These are phyloP conservation scores for Suillus subalutaceus DNA, from an alignment of 768 basidiomycete genomes.

Conservation along the genomic window DNA sequence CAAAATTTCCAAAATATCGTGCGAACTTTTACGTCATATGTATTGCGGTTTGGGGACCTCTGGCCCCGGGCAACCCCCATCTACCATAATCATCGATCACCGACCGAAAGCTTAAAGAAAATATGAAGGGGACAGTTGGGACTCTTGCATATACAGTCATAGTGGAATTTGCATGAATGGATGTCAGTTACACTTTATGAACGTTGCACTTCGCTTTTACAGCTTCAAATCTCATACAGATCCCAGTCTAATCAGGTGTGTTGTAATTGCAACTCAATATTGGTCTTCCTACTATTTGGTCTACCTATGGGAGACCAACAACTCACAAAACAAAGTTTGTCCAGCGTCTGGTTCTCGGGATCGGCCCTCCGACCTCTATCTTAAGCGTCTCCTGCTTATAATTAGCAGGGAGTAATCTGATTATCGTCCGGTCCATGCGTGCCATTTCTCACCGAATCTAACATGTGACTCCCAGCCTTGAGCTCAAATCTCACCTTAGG, in stretches of 20 bases:
- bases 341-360: background rate
- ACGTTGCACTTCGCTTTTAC: background rate
- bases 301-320: background rate
- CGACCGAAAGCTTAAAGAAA: background rate
- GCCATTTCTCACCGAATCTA: background rate
- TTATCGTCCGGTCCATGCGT: background rate
- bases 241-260: background rate
- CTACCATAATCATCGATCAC: background rate
- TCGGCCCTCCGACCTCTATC: background rate
- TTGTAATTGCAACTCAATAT: background rate
- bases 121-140: background rate
- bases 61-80: no score
- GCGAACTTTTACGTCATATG: conserved; percentile 4
- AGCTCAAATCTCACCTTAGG: background rate
- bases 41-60: background rate
- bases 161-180: background rate
- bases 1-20: conserved; percentile 8
- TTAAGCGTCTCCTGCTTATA: background rate
- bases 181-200: background rate
- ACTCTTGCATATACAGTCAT: background rate
- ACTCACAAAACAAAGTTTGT: background rate
- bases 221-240: background rate
- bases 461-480: background rate
- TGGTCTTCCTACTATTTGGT: background rate
- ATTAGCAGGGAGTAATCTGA: background rate